Evolutionary conservation across 345 rosid species (phyloP).

Genomic region (Mallotus nudiflorus): DNA sequence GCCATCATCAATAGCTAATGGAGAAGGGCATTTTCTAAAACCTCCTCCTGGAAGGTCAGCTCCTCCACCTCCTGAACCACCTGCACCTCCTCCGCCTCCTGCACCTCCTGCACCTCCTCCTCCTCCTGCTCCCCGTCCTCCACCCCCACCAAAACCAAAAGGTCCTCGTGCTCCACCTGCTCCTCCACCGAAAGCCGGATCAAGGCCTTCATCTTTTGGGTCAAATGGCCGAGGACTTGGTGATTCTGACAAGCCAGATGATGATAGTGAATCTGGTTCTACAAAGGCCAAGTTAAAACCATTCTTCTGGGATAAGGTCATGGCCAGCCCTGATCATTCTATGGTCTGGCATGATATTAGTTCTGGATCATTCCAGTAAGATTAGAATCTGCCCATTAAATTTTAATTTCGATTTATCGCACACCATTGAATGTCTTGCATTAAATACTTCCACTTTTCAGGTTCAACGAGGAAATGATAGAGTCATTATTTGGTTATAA

Average conservation of each 20-base stretch:
- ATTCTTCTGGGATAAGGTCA: conserved; percentile 35
- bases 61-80: conserved; percentile 15
- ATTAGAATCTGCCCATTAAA: not conserved
- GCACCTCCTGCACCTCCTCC: conserved; percentile 16
- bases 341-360: conserved; percentile 37
- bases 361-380: conserved; percentile 37
- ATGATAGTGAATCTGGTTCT: conserved; percentile 3
- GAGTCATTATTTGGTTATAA: conserved; percentile 32
- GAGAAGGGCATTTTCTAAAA: conserved; percentile 17
- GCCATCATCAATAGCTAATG: not conserved
- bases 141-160: conserved; percentile 24
- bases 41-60: conserved; percentile 30
- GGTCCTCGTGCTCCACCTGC: conserved; percentile 22
- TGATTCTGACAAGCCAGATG: conserved; percentile 5
- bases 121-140: conserved; percentile 16
- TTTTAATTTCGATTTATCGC: not conserved
- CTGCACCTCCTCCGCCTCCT: conserved; percentile 5
- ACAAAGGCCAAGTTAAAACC: conserved; percentile 29
- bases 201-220: conserved; percentile 22
- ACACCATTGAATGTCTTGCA: not conserved
- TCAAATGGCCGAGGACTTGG: conserved; percentile 1
- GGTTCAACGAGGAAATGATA: conserved; percentile 38
- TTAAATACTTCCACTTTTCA: conserved; percentile 4
- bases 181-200: conserved; percentile 25
- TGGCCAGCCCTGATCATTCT: conserved; percentile 25